These are phyloP conservation scores for Apiospora kogelbergensis DNA, from an alignment of 2,329 filamentous ascomycete genomes.

Conservation along the genomic window DNA sequence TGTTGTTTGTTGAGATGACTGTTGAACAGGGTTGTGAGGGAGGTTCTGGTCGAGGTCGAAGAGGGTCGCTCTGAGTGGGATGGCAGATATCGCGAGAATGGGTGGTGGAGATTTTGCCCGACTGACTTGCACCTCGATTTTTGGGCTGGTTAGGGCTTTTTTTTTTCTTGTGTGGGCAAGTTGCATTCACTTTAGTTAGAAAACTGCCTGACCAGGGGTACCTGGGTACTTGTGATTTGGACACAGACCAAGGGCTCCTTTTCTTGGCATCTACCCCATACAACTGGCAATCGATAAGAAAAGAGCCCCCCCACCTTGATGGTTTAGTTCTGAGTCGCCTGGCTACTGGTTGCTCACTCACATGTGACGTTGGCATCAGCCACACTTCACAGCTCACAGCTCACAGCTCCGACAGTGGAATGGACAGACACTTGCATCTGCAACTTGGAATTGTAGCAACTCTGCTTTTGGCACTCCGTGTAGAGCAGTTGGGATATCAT, in stretches of 20 bases:
- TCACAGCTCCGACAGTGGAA: conserved; percentile 11
- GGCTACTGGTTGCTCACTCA: neutral
- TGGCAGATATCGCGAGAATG: conserved; percentile 16
- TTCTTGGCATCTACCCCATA: neutral
- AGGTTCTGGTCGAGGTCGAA: conserved; percentile 28
- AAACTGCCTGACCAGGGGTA: neutral
- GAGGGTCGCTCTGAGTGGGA: conserved; percentile 6
- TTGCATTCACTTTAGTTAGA: neutral
- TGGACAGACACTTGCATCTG: neutral
- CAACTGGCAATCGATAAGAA: conserved; percentile 19
- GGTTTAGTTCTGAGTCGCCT: neutral
- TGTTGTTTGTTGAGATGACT: conserved; percentile 23
- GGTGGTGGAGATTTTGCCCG: conserved; percentile 11
- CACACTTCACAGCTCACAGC: conserved; percentile 18
- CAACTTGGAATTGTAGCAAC: neutral
- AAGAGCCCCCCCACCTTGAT: neutral
- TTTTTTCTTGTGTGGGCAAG: conserved; percentile 9
- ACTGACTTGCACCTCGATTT: conserved; percentile 10
- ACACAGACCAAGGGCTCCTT: conserved; percentile 7
- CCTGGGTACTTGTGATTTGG: neutral
- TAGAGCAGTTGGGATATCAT: too few relatives aligned
- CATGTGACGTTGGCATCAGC: conserved; percentile 21
- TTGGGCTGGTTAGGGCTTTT: conserved; percentile 10
- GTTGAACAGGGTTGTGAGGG: conserved; percentile 33
- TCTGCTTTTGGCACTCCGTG: too few relatives aligned